Percentiles rank a stretch among this genome's conserved stretches.
phyloP scores from a whole-genome alignment of 2,329 filamentous ascomycete species.

The Periglandula ipomoeae region DNA sequence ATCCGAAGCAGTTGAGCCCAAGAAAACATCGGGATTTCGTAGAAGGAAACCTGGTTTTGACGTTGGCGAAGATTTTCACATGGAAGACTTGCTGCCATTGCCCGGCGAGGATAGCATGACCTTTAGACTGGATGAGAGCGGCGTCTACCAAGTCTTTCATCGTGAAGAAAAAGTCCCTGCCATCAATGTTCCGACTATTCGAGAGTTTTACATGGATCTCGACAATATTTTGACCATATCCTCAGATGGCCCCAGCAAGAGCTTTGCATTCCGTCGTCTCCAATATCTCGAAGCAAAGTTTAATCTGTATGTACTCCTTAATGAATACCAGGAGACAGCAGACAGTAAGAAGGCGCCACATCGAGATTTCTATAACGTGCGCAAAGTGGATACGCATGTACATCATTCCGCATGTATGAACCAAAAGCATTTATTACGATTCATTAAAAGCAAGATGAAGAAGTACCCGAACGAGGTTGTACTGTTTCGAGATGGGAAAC shows the following conservation, averaged over 20 bases:
- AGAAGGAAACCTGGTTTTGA: constrained; percentile 78
- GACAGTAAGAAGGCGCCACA: constrained; percentile 97
- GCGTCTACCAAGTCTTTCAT: constrained; percentile 90
- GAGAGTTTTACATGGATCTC: constrained; percentile 93
- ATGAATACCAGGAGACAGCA: constrained; percentile 96
- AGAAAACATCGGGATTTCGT: constrained; percentile 34
- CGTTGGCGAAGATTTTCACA: constrained; percentile 85
- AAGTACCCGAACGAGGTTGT: constrained; percentile 93
- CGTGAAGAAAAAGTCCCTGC: constrained; percentile 58
- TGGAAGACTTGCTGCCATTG: constrained; percentile 67
- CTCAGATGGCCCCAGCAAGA: constrained; percentile 91
- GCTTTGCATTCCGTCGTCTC: constrained; percentile 87
- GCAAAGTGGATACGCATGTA: constrained; percentile 98
- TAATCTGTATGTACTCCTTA: constrained; percentile 84
- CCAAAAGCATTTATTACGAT: constrained; percentile 93
- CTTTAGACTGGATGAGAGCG: constrained; percentile 71
- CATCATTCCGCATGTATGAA: constrained; percentile 99
- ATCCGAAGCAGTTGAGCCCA: neutral
- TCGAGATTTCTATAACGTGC: constrained; percentile 97
- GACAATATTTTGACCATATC: constrained; percentile 82
- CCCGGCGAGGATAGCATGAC: constrained; percentile 62
- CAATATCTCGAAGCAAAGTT: constrained; percentile 97
- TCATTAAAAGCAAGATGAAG: constrained; percentile 99
- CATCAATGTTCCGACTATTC: constrained; percentile 78
- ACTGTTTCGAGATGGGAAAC: constrained; percentile 82